phyloP scores from a whole-genome alignment of 257 asterid genomes.

The Coffea eugenioides region DNA sequence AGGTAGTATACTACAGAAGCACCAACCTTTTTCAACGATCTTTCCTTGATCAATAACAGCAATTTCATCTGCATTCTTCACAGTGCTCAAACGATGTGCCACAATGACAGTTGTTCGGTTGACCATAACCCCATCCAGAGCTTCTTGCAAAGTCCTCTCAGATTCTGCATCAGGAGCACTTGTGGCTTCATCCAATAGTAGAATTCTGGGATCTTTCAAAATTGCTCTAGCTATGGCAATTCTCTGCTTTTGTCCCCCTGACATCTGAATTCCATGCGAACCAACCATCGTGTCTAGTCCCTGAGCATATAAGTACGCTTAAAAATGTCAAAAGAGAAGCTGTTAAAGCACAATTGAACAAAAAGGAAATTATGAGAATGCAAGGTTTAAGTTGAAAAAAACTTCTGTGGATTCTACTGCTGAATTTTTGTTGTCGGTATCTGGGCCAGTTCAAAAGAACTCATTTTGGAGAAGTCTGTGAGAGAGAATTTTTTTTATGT shows the following conservation, averaged over 20 bases:
- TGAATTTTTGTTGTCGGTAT: neutral
- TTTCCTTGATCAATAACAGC: constrained; percentile 56
- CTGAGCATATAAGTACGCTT: constrained; percentile 19
- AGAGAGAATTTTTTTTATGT: too few relatives aligned
- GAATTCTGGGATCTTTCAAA: too few relatives aligned
- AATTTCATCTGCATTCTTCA: constrained; percentile 10
- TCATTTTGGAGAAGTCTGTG: neutral
- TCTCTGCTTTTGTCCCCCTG: too few relatives aligned
- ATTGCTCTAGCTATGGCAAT: too few relatives aligned
- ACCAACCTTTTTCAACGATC: constrained; percentile 60
- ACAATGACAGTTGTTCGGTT: constrained; percentile 55
- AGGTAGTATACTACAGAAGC: neutral
- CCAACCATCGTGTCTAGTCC: constrained; percentile 65
- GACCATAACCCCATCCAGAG: constrained; percentile 56
- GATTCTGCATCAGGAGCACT: too few relatives aligned
- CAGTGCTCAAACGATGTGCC: constrained; percentile 8
- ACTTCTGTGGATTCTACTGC: too few relatives aligned
- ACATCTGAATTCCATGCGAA: constrained; percentile 51
- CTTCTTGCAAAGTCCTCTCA: constrained; percentile 36
- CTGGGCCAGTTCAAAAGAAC: neutral
- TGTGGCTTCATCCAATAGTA: too few relatives aligned
- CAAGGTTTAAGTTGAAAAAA: neutral
- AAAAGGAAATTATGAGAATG: too few relatives aligned
- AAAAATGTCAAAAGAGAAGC: neutral
- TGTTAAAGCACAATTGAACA: too few relatives aligned